Conservation (phyloP, 257 asterid species). For the Solanum stenotomum region DNA sequence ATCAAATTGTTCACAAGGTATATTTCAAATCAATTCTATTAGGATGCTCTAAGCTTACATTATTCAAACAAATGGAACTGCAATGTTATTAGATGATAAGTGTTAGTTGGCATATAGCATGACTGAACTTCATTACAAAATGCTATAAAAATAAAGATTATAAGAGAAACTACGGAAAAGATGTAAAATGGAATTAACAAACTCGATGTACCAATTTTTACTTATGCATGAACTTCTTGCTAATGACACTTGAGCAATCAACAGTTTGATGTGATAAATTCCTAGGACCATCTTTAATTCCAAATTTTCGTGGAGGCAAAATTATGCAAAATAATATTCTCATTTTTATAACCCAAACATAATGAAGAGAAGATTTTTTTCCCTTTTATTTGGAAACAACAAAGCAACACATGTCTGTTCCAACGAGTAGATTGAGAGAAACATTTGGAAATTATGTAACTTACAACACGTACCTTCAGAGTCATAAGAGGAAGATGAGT, state of each 20-base stretch:
- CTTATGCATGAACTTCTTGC: not conserved
- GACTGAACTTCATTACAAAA: not conserved
- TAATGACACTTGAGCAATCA: not conserved
- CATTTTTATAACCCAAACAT: too few relatives aligned
- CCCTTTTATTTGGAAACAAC: not conserved
- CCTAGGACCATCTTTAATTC: not conserved
- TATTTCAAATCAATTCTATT: not conserved
- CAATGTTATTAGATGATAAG: not conserved
- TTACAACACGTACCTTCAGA: slow-evolving; percentile 28
- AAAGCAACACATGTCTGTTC: not conserved
- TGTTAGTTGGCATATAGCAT: not conserved
- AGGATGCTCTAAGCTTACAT: not conserved
- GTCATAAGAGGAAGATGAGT: not conserved
- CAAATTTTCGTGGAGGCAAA: not conserved
- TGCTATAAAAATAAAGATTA: not conserved
- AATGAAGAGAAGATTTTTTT: not conserved
- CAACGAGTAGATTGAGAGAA: not conserved
- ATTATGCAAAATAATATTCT: not conserved
- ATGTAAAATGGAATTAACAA: not conserved
- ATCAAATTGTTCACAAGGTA: not conserved
- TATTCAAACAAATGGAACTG: not conserved
- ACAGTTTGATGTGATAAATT: not conserved
- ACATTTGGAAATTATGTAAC: not conserved
- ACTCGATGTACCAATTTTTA: not conserved
- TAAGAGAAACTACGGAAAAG: not conserved